Evolutionary conservation across 495 filamentous ascomycete genomes (phyloP).

Genomic region (Friedmanniomyces simplex): DNA sequence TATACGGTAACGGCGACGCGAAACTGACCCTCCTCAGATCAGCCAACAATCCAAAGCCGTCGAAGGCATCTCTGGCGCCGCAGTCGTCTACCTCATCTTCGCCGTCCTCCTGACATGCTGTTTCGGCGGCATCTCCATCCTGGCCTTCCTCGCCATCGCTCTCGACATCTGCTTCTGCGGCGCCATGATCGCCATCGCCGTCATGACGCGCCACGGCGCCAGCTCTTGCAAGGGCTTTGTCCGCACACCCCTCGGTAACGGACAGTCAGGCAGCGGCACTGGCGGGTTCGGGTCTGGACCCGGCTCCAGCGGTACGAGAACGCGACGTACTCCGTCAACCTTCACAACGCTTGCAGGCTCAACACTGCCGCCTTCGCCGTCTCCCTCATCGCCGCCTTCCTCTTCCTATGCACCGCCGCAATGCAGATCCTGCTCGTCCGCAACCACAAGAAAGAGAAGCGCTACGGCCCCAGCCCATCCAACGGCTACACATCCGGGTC

Average conservation of each 20-base stretch:
- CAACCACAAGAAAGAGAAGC: constrained; percentile 66
- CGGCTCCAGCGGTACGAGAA: too few species aligned
- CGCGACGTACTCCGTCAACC: too few species aligned
- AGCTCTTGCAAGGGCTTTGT: constrained; percentile 51
- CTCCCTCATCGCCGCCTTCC: constrained; percentile 54
- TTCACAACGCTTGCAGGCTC: constrained; percentile 54
- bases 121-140: constrained; percentile 56
- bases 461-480: constrained; percentile 63
- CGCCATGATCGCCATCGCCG: constrained; percentile 52
- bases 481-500: constrained; percentile 61
- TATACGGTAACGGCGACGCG: not conserved
- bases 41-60: constrained; percentile 59
- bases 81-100: constrained; percentile 59
- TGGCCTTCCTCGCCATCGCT: constrained; percentile 58
- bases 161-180: constrained; percentile 50
- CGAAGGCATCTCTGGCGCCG: constrained; percentile 67
- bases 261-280: constrained; percentile 33
- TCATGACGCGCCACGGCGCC: constrained; percentile 51
- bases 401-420: constrained; percentile 22
- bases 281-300: constrained; percentile 26
- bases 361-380: constrained; percentile 66
- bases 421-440: constrained; percentile 54
- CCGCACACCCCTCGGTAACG: constrained; percentile 56
- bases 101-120: constrained; percentile 67
- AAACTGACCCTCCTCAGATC: constrained; percentile 1